A percentile compares a stretch with the other conserved stretches of the same genome.
These are phyloP conservation scores for Extremus antarcticus DNA, from an alignment of 495 filamentous ascomycete species.

Conservation along the genomic window DNA sequence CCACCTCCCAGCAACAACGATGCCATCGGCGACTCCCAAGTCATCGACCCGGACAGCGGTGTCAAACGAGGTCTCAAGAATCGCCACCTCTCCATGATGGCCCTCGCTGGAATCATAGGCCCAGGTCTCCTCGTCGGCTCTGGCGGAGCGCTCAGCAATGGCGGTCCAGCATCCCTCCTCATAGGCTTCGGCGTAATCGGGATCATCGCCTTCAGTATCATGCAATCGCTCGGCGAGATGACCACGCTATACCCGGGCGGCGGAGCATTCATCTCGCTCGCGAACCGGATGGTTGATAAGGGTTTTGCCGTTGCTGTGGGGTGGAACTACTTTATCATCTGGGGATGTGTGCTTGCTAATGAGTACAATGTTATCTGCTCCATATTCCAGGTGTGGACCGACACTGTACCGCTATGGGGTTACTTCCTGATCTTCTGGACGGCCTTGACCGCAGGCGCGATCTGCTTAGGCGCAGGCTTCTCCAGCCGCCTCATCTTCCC, in stretches of 20 bases:
- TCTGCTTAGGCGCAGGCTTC: not conserved
- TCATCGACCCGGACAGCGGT: conserved; percentile 16
- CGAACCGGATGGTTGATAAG: conserved; percentile 16
- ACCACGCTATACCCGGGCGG: conserved; percentile 16
- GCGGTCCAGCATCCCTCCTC: conserved; percentile 16
- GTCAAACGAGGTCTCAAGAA: conserved; percentile 25
- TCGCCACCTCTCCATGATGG: conserved; percentile 21
- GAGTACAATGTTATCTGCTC: conserved; percentile 43
- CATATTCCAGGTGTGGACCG: conserved; percentile 29
- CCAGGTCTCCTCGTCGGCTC: conserved; percentile 24
- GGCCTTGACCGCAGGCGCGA: conserved; percentile 30
- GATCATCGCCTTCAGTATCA: conserved; percentile 19
- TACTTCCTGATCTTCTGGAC: conserved; percentile 61
- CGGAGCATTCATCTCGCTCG: conserved; percentile 11
- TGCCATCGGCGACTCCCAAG: not conserved
- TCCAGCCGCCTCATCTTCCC: conserved; percentile 24
- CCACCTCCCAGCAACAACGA: not conserved
- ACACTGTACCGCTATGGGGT: conserved; percentile 38
- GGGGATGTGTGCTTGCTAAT: conserved; percentile 15
- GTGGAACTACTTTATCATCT: conserved; percentile 36
- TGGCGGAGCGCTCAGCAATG: conserved; percentile 19
- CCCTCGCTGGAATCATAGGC: conserved; percentile 24
- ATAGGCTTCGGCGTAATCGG: conserved; percentile 20
- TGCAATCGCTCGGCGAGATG: conserved; percentile 20
- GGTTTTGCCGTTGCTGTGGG: conserved; percentile 15